Conservation (phyloP, 768 basidiomycete genomes). For the Russula lepida region DNA sequence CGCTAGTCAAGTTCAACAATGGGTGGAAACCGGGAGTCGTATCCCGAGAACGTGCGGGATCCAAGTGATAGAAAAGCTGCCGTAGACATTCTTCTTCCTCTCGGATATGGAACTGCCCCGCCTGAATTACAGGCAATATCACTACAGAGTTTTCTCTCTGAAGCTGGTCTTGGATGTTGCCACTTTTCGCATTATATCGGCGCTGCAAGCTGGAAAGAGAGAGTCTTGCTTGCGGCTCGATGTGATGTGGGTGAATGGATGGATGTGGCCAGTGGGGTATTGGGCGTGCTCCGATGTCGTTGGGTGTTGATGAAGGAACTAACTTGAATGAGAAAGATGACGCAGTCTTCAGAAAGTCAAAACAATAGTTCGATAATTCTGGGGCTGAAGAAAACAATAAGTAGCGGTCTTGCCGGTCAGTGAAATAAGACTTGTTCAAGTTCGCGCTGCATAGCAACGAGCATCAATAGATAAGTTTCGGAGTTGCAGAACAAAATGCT, state of each 20-base stretch:
- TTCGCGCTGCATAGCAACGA: constrained; percentile 61
- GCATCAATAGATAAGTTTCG: not conserved
- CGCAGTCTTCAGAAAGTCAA: constrained; percentile 61
- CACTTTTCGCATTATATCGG: constrained; percentile 22
- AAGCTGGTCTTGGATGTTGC: constrained; percentile 8
- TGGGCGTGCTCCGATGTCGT: constrained; percentile 29
- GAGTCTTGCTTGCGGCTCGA: constrained; percentile 49
- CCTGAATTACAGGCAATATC: constrained; percentile 80
- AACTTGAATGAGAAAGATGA: constrained; percentile 66
- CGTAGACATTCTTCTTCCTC: constrained; percentile 70
- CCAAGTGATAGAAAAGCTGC: constrained; percentile 42
- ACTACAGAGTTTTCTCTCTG: constrained; percentile 35
- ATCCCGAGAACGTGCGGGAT: not conserved
- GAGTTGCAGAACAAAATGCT: constrained; percentile 16
- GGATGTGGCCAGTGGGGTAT: constrained; percentile 60
- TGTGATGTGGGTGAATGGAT: constrained; percentile 56
- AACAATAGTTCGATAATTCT: constrained; percentile 72
- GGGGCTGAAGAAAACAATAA: constrained; percentile 59
- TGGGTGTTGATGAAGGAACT: constrained; percentile 24
- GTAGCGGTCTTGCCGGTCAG: constrained; percentile 92
- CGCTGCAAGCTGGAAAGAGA: constrained; percentile 56
- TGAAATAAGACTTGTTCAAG: constrained; percentile 87
- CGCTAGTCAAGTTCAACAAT: constrained; percentile 80
- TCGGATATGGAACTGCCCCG: constrained; percentile 75
- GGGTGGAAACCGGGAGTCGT: constrained; percentile 26